Evolutionary conservation across 768 basidiomycete species (phyloP).

Genomic region (Tylopilus intermedius): DNA sequence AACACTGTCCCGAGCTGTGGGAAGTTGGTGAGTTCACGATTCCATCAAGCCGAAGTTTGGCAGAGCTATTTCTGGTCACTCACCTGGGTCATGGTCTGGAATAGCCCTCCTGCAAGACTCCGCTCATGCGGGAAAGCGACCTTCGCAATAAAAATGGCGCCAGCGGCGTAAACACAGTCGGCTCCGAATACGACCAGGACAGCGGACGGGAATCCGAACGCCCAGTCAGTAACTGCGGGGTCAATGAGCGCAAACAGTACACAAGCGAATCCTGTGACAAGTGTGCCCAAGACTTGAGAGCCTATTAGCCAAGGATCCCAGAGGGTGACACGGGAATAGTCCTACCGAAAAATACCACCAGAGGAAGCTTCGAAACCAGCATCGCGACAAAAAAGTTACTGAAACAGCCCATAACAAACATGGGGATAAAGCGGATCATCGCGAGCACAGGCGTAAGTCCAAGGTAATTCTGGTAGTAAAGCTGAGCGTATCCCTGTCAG

Average conservation of each 20-base stretch:
- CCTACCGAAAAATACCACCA: slow-evolving; percentile 54
- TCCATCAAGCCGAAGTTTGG: too few species aligned
- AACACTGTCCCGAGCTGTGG: too few species aligned
- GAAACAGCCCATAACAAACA: slow-evolving; percentile 58
- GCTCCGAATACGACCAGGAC: slow-evolving; percentile 66
- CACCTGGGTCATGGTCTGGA: slow-evolving; percentile 75
- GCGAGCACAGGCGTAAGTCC: slow-evolving; percentile 50
- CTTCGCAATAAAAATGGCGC: slow-evolving; percentile 70
- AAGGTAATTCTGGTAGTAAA: slow-evolving; percentile 69
- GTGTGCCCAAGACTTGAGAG: slow-evolving; percentile 45
- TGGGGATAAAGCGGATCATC: slow-evolving; percentile 65
- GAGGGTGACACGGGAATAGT: too few species aligned
- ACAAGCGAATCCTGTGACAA: slow-evolving; percentile 51
- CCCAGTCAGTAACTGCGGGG: slow-evolving; percentile 60
- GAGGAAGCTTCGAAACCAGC: slow-evolving; percentile 48
- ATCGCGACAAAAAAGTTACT: slow-evolving; percentile 66
- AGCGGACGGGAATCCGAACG: slow-evolving; percentile 66
- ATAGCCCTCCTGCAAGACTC: slow-evolving; percentile 69
- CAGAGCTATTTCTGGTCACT: too few species aligned
- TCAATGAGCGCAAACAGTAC: slow-evolving; percentile 66
- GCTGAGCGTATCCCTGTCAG: too few species aligned
- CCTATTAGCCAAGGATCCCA: too few species aligned
- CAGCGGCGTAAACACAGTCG: slow-evolving; percentile 67
- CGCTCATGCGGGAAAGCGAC: slow-evolving; percentile 65
- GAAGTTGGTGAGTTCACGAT: too few species aligned